A percentile compares a stretch with the other conserved stretches of the same genome.
Evolutionary conservation across 1,284 basidiomycete species (phyloP).

Genomic region (Apiotrichum siamense): DNA sequence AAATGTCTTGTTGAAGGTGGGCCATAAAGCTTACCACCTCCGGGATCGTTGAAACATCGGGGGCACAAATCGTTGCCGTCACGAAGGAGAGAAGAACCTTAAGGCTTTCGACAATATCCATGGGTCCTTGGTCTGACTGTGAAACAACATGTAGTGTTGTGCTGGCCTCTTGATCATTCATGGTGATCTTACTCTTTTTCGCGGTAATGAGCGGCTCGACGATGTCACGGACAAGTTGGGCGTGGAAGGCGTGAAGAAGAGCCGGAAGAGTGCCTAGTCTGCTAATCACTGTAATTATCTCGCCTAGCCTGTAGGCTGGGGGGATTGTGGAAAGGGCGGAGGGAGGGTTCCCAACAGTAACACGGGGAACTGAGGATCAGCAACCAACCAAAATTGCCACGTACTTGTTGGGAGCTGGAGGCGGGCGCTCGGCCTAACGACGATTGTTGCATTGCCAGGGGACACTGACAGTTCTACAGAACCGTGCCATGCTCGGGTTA

Average conservation of each 20-base stretch:
- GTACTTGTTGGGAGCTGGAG: not conserved
- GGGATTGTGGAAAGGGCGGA: not conserved
- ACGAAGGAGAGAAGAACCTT: constrained; percentile 20
- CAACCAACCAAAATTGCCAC: not conserved
- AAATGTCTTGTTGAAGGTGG: constrained; percentile 8
- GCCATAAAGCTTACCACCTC: constrained; percentile 23
- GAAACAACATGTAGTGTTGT: no score
- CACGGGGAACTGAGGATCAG: not conserved
- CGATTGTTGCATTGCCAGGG: not conserved
- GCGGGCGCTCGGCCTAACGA: not conserved
- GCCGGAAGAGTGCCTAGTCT: not conserved
- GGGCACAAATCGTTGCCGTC: constrained; percentile 12
- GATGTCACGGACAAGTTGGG: constrained; percentile 14
- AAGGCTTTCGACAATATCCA: constrained; percentile 17
- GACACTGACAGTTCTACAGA: not conserved
- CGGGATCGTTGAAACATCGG: not conserved
- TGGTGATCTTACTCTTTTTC: not conserved
- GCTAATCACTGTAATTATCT: not conserved
- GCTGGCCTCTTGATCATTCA: not conserved
- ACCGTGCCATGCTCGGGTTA: not conserved
- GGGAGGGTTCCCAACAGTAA: not conserved
- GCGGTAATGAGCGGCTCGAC: not conserved
- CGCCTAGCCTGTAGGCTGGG: not conserved
- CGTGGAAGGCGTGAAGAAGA: constrained; percentile 15
- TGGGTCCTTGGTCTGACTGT: not conserved